Percentiles rank a stretch among this genome's conserved stretches.
These are phyloP conservation scores for Corymbia calophylla DNA, from an alignment of 441 rosid species.

Conservation along the genomic window DNA sequence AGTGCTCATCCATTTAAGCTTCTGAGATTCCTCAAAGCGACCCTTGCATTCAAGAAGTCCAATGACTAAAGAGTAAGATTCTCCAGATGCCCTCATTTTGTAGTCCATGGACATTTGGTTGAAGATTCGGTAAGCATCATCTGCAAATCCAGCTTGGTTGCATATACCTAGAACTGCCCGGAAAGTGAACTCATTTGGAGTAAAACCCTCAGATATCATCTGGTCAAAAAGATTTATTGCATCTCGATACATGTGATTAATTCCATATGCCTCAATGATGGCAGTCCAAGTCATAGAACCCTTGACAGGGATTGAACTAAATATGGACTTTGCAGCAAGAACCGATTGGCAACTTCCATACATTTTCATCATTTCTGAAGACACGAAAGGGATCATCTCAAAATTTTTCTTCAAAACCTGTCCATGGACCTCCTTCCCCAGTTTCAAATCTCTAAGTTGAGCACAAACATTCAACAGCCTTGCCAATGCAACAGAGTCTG, in stretches of 20 bases:
- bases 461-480: conserved; percentile 50
- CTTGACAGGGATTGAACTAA: conserved; percentile 46
- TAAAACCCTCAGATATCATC: conserved; percentile 51
- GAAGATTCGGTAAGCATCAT: conserved; percentile 51
- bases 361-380: conserved; percentile 64
- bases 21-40: conserved; percentile 39
- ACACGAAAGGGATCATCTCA: conserved; percentile 47
- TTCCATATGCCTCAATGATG: conserved; percentile 56
- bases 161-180: conserved; percentile 53
- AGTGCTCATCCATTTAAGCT: conserved; percentile 29
- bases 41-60: conserved; percentile 44
- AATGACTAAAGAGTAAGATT: conserved; percentile 30
- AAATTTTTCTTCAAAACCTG: conserved; percentile 57
- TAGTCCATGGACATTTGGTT: conserved; percentile 36
- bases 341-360: conserved; percentile 56
- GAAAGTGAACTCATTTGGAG: conserved; percentile 63
- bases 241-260: conserved; percentile 29
- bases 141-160: conserved; percentile 61
- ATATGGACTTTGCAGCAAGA: conserved; percentile 35
- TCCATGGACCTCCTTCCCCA: conserved; percentile 79
- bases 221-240: conserved; percentile 47
- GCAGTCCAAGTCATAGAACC: conserved; percentile 82
- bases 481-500: conserved; percentile 63
- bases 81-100: conserved; percentile 37
- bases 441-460: conserved; percentile 41